Percentiles rank a stretch among this genome's conserved stretches.
Evolutionary conservation across 306 rosid genomes (phyloP).

Genomic region (Astragalus membranaceus): DNA sequence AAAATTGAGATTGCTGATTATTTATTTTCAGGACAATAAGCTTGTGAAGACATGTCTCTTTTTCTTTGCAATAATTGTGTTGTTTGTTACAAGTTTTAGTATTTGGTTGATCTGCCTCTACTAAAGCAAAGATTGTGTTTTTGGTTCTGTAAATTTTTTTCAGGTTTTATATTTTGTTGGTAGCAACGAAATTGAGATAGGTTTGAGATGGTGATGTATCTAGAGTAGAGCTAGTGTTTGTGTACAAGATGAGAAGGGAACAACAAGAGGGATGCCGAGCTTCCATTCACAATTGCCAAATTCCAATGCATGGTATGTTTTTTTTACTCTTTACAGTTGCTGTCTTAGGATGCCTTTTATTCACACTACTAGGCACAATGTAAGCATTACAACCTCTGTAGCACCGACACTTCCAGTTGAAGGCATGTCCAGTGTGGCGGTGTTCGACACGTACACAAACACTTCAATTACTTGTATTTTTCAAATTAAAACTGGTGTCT

Average conservation of each 20-base stretch:
- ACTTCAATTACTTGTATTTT: no score
- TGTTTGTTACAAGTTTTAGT: background rate
- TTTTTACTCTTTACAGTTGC: background rate
- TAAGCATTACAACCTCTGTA: background rate
- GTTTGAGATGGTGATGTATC: constrained; percentile 1
- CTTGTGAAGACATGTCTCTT: background rate
- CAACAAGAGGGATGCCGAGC: constrained; percentile 31
- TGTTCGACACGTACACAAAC: no score
- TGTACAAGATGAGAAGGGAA: constrained; percentile 32
- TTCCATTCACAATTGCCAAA: constrained; percentile 22
- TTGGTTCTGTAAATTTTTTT: constrained; percentile 1
- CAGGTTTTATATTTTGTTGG: constrained; percentile 7
- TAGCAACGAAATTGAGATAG: background rate
- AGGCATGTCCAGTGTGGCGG: no score
- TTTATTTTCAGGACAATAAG: background rate
- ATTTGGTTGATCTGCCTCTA: background rate
- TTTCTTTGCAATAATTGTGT: background rate
- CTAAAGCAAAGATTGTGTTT: background rate
- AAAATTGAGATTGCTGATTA: background rate
- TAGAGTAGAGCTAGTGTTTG: constrained; percentile 5
- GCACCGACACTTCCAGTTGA: no score
- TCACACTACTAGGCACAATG: background rate
- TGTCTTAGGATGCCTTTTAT: background rate
- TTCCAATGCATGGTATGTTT: constrained; percentile 27
- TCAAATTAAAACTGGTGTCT: no score